These are phyloP conservation scores for Leptodermis oblonga DNA, from an alignment of 257 asterid species.

Conservation along the genomic window DNA sequence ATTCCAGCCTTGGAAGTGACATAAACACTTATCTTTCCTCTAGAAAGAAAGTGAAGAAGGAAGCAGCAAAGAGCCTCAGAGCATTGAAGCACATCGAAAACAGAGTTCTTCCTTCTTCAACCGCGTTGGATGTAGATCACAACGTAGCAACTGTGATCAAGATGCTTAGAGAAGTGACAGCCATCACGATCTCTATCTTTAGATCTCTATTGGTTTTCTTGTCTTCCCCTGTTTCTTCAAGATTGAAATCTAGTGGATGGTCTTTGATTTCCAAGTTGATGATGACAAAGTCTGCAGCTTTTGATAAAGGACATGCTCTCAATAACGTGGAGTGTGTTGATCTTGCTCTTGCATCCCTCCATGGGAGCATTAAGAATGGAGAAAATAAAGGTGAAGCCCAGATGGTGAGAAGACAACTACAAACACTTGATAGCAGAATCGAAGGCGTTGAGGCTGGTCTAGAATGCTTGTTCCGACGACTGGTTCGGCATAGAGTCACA, in stretches of 20 bases:
- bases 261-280: conserved; percentile 32
- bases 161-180: conserved; percentile 33
- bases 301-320: conserved; percentile 6
- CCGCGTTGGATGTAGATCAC: conserved; percentile 16
- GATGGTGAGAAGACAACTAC: conserved; percentile 31
- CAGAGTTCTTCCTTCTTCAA: conserved; percentile 13
- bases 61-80: conserved; percentile 38
- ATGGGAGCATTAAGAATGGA: conserved; percentile 19
- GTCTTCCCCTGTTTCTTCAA: conserved; percentile 39
- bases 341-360: conserved; percentile 30
- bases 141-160: conserved; percentile 13
- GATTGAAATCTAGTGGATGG: conserved; percentile 28
- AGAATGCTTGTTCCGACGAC: conserved; percentile 30
- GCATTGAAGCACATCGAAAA: conserved; percentile 44
- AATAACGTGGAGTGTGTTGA: conserved; percentile 43
- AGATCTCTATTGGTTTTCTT: conserved; percentile 38
- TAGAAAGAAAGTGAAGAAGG: conserved; percentile 52
- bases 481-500: conserved; percentile 31
- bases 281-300: conserved; percentile 24
- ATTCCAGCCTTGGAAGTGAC: conserved; percentile 32
- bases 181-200: conserved; percentile 27
- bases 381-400: conserved; percentile 30
- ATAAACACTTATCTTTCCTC: conserved; percentile 29
- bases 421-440: conserved; percentile 25
- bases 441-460: conserved; percentile 29